Base-by-base conservation (phyloP, 306 rosid species). In the Cicer cuneatum region DNA sequence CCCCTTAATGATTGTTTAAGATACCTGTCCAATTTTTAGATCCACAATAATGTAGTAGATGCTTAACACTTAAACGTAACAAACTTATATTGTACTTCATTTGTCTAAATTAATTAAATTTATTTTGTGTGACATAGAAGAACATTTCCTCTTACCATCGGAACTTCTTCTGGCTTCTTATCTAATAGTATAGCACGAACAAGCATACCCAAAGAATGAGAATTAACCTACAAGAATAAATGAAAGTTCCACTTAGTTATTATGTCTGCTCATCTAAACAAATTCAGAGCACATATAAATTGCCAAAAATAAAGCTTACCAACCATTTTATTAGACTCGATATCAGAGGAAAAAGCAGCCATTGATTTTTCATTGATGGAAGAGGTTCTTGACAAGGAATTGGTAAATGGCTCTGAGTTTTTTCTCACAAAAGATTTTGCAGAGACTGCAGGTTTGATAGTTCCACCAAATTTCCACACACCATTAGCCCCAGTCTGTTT, bases 111-210 rank as follows among this genome's bases (percentile, higher is more conserved):
- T 0, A 53, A 60, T 45, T 42, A 56, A 9, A 6, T 45, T 71
- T 71, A 40, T 69, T 62, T 52, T 58, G 68, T 8, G 59, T 68
- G 74, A 72, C 58, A 75, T 33, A 8, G 2, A 69, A 59, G 24
- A 73, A 52, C 46, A 13, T 46, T 35, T 72, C 56, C 11, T 58
- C 90, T 71, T 85, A 93, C 98, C 90, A 0, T 80, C 11, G 96
- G 96, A 72, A 93, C 90, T 84, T 93, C 98, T 58, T 93, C 98
- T 64, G 97, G 98, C 83, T 86, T 89, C 87, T 89, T 93, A 81
- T 93, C 97, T 9, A 73, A 83, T 42, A 93, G 62, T 60, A 88
- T 74, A 66, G 96, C 88, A 45, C 86, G 93, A 73, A 93, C 89
- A 66, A 91, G 97, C 83, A 68, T 85, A 76, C 88, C 86, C 86